A percentile compares a stretch with the other conserved stretches of the same genome.
phyloP scores from a whole-genome alignment of 2,329 filamentous ascomycete genomes.

The Ophiognomonia clavigignenti-juglandacearum region DNA sequence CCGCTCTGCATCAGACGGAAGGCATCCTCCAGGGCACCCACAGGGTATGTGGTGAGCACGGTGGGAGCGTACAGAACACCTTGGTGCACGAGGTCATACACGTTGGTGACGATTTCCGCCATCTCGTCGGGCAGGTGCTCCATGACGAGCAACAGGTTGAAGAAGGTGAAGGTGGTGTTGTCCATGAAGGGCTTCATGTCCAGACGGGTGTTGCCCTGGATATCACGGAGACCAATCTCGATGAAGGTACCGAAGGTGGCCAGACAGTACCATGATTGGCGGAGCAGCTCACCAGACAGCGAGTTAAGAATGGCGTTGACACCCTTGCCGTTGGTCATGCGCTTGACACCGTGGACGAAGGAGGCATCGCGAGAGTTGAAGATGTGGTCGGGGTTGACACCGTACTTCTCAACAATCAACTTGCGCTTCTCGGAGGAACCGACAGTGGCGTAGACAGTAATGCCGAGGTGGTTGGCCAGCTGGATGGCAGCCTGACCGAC shows the following conservation, averaged over 20 bases:
- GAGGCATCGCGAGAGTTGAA: constrained; percentile 20
- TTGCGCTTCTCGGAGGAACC: constrained; percentile 9
- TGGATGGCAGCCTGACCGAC: constrained; percentile 13
- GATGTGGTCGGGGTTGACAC: constrained; percentile 23
- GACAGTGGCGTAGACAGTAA: constrained; percentile 15
- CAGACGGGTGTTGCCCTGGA: constrained; percentile 26
- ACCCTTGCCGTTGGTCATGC: constrained; percentile 21
- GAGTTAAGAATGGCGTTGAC: constrained; percentile 28
- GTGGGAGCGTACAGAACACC: constrained; percentile 7
- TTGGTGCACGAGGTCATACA: constrained; percentile 11
- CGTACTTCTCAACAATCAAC: constrained; percentile 10
- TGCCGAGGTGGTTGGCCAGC: constrained; percentile 14
- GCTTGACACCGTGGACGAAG: constrained; percentile 24
- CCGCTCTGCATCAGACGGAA: constrained; percentile 15
- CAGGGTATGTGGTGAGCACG: constrained; percentile 8
- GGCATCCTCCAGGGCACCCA: constrained; percentile 10
- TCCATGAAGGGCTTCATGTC: constrained; percentile 26
- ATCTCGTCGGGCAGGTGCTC: constrained; percentile 11
- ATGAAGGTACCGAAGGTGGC: constrained; percentile 16
- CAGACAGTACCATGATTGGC: constrained; percentile 18
- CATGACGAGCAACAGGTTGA: constrained; percentile 19
- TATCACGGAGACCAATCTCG: constrained; percentile 17
- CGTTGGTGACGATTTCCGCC: constrained; percentile 9
- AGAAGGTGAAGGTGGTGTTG: constrained; percentile 25
- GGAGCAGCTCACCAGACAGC: constrained; percentile 24